These are phyloP conservation scores for Monilinia aucupariae DNA, from an alignment of 2,329 filamentous ascomycete species.

Conservation along the genomic window DNA sequence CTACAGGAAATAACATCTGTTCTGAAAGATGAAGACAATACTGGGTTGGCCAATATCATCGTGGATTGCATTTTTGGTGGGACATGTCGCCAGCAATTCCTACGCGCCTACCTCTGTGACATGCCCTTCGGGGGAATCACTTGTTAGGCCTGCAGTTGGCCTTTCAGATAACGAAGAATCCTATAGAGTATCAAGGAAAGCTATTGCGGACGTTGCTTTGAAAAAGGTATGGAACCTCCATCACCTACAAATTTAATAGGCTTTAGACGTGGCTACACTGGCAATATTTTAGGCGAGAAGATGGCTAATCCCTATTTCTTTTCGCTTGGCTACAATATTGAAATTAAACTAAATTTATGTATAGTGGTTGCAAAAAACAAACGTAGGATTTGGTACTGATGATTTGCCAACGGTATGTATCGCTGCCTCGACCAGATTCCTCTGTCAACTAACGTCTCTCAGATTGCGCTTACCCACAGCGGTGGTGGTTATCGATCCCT, in stretches of 20 bases:
- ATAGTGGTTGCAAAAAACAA: slow-evolving; percentile 29
- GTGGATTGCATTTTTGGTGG: slow-evolving; percentile 17
- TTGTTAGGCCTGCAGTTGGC: slow-evolving; percentile 38
- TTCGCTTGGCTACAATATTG: not conserved
- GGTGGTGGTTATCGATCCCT: slow-evolving; percentile 34
- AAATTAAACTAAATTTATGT: not conserved
- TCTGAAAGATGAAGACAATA: not conserved
- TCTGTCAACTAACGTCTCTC: not conserved
- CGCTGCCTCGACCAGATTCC: not conserved
- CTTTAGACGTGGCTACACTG: not conserved
- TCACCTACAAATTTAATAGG: not conserved
- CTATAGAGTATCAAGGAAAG: slow-evolving; percentile 39
- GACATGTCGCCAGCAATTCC: slow-evolving; percentile 3
- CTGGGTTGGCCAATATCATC: slow-evolving; percentile 21
- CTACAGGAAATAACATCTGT: not conserved
- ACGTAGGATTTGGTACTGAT: slow-evolving; percentile 34
- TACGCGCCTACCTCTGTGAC: slow-evolving; percentile 37
- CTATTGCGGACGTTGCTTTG: slow-evolving; percentile 38
- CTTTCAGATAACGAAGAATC: slow-evolving; percentile 37
- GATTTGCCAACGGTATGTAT: slow-evolving; percentile 36
- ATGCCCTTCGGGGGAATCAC: slow-evolving; percentile 37
- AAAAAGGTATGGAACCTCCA: slow-evolving; percentile 21
- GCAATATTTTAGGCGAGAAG: not conserved
- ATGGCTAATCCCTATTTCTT: not conserved
- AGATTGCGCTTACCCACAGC: slow-evolving; percentile 38